Evolutionary conservation across 2,329 filamentous ascomycete genomes (phyloP).

Genomic region (Sporothrix euskadiensis): DNA sequence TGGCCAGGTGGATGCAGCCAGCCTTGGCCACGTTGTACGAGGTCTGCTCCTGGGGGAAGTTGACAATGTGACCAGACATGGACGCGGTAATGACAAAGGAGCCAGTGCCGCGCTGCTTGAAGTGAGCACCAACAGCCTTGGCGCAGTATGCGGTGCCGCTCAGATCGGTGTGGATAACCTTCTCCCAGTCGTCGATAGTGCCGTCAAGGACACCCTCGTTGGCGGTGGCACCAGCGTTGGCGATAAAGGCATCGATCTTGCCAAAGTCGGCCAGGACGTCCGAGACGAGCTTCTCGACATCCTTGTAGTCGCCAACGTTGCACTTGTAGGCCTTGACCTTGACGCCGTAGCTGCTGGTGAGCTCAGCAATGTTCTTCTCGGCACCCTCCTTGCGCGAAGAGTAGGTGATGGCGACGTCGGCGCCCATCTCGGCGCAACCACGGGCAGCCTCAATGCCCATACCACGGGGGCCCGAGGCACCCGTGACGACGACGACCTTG

Average conservation of each 20-base stretch:
- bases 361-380: constrained; percentile 64
- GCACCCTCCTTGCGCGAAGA: constrained; percentile 69
- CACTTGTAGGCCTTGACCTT: constrained; percentile 66
- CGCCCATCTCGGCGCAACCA: constrained; percentile 70
- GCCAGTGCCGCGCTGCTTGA: constrained; percentile 62
- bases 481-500: constrained; percentile 70
- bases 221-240: constrained; percentile 74
- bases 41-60: constrained; percentile 72
- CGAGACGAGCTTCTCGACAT: constrained; percentile 53
- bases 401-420: constrained; percentile 71
- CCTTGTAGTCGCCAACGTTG: constrained; percentile 56
- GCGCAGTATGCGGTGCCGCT: constrained; percentile 79
- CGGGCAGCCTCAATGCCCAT: constrained; percentile 70
- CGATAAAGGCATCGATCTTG: constrained; percentile 74
- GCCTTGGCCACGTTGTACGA: constrained; percentile 75
- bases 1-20: constrained; percentile 60
- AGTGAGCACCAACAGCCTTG: constrained; percentile 63
- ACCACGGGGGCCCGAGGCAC: constrained; percentile 67
- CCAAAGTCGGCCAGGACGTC: constrained; percentile 65
- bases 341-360: constrained; percentile 66
- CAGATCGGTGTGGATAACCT: constrained; percentile 70
- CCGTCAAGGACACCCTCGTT: constrained; percentile 68
- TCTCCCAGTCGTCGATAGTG: constrained; percentile 61
- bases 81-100: constrained; percentile 77
- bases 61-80: constrained; percentile 77